These are phyloP conservation scores for Phaeomoniella chlamydospora DNA, from an alignment of 2,329 filamentous ascomycete genomes.

Conservation along the genomic window DNA sequence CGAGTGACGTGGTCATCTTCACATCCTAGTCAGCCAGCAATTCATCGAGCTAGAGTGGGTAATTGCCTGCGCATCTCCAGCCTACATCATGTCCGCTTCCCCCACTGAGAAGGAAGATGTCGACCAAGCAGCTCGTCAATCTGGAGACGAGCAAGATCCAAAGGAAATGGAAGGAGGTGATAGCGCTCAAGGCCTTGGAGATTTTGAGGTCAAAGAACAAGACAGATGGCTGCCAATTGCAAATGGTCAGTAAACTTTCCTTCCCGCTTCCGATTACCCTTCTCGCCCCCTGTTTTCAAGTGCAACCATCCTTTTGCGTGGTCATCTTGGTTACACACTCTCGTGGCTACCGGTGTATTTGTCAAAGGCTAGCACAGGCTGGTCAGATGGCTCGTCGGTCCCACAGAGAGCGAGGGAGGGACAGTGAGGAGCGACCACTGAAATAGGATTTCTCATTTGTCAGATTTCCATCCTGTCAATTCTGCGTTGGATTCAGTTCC, in stretches of 20 bases:
- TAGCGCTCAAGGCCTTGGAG: conserved; percentile 63
- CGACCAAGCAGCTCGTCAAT: conserved; percentile 73
- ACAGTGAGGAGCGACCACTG: no score
- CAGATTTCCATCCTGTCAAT: background rate
- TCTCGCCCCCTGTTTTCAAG: conserved; percentile 10
- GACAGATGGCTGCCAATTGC: conserved; percentile 99
- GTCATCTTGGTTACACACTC: background rate
- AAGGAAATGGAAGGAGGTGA: conserved; percentile 45
- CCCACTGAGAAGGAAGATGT: conserved; percentile 87
- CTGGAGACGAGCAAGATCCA: conserved; percentile 90
- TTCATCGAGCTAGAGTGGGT: conserved; percentile 18
- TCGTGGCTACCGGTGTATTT: background rate
- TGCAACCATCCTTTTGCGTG: conserved; percentile 4
- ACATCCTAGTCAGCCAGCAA: conserved; percentile 20
- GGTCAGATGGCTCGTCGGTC: no score
- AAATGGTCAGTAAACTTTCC: conserved; percentile 72
- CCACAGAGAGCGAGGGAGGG: no score
- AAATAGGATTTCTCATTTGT: background rate
- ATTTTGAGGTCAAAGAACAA: conserved; percentile 99
- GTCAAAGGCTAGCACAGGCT: background rate
- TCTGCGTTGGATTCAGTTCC: background rate
- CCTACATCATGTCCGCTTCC: conserved; percentile 89
- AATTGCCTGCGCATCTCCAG: conserved; percentile 19
- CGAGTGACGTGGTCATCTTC: conserved; percentile 28
- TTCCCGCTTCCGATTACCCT: conserved; percentile 16